Percentiles rank a stretch among this genome's conserved stretches.
Conservation (phyloP, 306 rosid genomes). For the Hippophae rhamnoides region DNA sequence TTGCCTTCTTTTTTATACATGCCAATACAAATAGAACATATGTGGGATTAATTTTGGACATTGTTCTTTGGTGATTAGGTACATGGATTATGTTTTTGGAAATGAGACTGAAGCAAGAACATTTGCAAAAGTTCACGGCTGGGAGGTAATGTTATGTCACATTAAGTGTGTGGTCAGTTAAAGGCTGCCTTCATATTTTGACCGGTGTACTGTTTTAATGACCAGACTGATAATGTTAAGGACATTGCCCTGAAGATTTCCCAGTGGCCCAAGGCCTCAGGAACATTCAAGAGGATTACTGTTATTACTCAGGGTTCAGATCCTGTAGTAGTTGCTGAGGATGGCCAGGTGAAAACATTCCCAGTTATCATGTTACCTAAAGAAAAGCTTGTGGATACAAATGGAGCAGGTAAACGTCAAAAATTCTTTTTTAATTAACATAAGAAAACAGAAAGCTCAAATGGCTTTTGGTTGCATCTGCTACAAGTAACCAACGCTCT, state of each 20-base stretch:
- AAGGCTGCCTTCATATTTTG: neutral
- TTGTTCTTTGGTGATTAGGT: constrained; percentile 36
- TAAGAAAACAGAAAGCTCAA: too few relatives aligned
- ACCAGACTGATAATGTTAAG: constrained; percentile 80
- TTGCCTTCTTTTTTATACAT: neutral
- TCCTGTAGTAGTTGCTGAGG: constrained; percentile 92
- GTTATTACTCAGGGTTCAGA: constrained; percentile 95
- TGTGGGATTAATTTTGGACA: neutral
- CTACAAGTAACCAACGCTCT: too few relatives aligned
- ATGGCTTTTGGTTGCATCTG: too few relatives aligned
- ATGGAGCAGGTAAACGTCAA: constrained; percentile 68
- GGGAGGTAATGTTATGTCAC: constrained; percentile 55
- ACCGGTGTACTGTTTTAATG: neutral
- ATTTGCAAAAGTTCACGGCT: constrained; percentile 73
- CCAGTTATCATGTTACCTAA: constrained; percentile 69
- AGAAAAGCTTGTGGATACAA: constrained; percentile 90
- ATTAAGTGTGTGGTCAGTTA: neutral
- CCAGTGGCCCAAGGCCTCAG: constrained; percentile 81
- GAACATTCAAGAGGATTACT: constrained; percentile 77
- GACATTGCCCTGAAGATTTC: constrained; percentile 91
- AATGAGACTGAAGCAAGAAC: constrained; percentile 94
- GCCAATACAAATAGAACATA: neutral
- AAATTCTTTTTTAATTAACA: too few relatives aligned
- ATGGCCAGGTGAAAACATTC: constrained; percentile 60
- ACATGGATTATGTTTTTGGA: constrained; percentile 78